Base-by-base conservation (phyloP, 352 stramenopile genomes). In the Phytopythium vexans region DNA sequence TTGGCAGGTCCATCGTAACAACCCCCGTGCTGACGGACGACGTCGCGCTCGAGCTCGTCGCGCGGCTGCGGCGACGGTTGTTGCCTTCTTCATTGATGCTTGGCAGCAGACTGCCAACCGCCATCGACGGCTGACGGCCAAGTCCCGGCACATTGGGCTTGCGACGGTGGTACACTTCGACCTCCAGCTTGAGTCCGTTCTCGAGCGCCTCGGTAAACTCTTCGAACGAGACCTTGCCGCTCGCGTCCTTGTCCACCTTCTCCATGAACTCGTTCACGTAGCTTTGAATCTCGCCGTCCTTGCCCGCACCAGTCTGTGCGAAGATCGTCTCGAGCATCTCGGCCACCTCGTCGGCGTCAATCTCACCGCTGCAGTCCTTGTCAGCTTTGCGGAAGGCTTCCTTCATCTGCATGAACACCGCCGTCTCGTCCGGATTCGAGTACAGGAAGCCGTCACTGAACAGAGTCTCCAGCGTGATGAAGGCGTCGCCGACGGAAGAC, bases 331-430 rank as follows among this genome's bases (percentile, higher is more conserved):
- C 72, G 3, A 93, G 63, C 80, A 93, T 88, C 16, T 79, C 64
- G 0, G 73, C 72, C 8, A 93, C 83, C 57, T 93, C 83, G 33
- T 90, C 78, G 0, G 78, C 79, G 35, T 93, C 77, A 35, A 92
- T 88, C 49, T 93, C 83, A 6, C 83, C 83, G 35, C 79, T 91
- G 58, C 83, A 88, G 39, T 93, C 83, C 51, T 76, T 86, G 56
- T 93, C 83, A 0, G 81, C 83, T 1, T 88, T 53, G 10, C 83
- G 75, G 58, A 93, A 93, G 0, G 83, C 83, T 49, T 93, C 81
- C 51, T 93, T 93, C 70, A 93, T 93, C 56, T 93, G 83, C 83
- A 93, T 89, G 56, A 92, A 93, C 49, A 93, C 63, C 10, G 83
- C 83, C 0, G 83, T 93, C 44, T 93, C 77, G 16, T 93, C 83